A percentile compares a stretch with the other conserved stretches of the same genome.
Evolutionary conservation across 768 basidiomycete genomes (phyloP).

Genomic region (Boletus rubroflammeus): DNA sequence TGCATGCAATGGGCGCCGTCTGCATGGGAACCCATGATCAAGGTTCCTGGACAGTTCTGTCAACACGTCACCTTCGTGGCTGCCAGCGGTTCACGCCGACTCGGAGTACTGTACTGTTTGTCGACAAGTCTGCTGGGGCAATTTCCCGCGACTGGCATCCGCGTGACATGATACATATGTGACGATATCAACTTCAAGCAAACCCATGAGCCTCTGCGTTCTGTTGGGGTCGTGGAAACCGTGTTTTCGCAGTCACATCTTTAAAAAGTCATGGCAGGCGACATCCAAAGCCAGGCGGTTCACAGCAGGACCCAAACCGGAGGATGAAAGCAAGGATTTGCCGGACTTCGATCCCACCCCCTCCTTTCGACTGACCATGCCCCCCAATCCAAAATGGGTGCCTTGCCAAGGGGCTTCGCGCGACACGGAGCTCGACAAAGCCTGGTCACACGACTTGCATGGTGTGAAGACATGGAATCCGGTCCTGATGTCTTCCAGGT

Average conservation of each 20-base stretch:
- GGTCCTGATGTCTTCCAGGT: constrained; percentile 31
- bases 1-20: neutral
- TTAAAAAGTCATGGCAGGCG: neutral
- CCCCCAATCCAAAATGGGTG: constrained; percentile 43
- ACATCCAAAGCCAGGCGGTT: constrained; percentile 2
- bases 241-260: neutral
- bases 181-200: neutral
- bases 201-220: neutral
- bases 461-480: constrained; percentile 43
- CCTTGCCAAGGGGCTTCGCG: constrained; percentile 37
- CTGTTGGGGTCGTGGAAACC: neutral
- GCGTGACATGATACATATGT: too few relatives aligned
- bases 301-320: constrained; percentile 1
- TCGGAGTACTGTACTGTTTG: too few relatives aligned
- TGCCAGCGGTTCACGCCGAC: too few relatives aligned
- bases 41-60: neutral
- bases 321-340: constrained; percentile 4
- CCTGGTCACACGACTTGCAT: constrained; percentile 32
- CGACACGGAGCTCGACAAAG: constrained; percentile 15
- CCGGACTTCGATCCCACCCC: constrained; percentile 21
- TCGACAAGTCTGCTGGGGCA: neutral
- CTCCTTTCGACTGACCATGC: constrained; percentile 33
- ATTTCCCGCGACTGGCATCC: neutral
- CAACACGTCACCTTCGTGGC: neutral
- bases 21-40: constrained; percentile 4